These are phyloP conservation scores for Trichoderma gracile DNA, from an alignment of 2,329 filamentous ascomycete species.

Conservation along the genomic window DNA sequence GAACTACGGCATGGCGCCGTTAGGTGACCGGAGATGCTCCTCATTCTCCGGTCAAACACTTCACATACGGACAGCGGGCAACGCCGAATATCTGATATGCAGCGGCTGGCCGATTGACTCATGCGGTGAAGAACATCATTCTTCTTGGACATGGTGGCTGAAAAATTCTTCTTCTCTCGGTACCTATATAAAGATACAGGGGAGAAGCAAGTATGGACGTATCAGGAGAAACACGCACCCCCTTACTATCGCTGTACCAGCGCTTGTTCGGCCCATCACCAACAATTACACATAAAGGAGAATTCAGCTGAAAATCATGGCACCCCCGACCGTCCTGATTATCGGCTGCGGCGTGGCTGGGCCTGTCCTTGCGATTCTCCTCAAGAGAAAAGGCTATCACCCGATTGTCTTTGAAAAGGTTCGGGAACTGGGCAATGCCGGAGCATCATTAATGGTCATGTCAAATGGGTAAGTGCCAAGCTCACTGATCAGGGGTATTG, in stretches of 20 bases:
- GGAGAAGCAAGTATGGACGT: not conserved
- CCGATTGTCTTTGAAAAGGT: constrained; percentile 34
- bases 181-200: not conserved
- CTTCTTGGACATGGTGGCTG: not conserved
- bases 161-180: not conserved
- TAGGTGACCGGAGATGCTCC: constrained; percentile 3
- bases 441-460: constrained; percentile 33
- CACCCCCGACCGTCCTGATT: constrained; percentile 29
- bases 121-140: not conserved
- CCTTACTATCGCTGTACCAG: not conserved
- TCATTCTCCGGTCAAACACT: constrained; percentile 2
- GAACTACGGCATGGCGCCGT: not conserved
- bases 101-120: constrained; percentile 4
- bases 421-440: constrained; percentile 30
- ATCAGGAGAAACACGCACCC: not conserved
- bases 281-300: not conserved
- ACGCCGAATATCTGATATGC: not conserved
- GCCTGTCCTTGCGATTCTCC: constrained; percentile 30
- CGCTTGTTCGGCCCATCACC: too few species aligned
- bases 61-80: not conserved
- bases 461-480: constrained; percentile 31
- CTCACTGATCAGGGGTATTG: not conserved
- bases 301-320: not conserved
- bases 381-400: constrained; percentile 33
- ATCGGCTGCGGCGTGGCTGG: constrained; percentile 34